A percentile compares a stretch with the other conserved stretches of the same genome.
These are phyloP conservation scores for Thalassiosira ordinaria DNA, from an alignment of 352 stramenopile genomes.

Conservation along the genomic window DNA sequence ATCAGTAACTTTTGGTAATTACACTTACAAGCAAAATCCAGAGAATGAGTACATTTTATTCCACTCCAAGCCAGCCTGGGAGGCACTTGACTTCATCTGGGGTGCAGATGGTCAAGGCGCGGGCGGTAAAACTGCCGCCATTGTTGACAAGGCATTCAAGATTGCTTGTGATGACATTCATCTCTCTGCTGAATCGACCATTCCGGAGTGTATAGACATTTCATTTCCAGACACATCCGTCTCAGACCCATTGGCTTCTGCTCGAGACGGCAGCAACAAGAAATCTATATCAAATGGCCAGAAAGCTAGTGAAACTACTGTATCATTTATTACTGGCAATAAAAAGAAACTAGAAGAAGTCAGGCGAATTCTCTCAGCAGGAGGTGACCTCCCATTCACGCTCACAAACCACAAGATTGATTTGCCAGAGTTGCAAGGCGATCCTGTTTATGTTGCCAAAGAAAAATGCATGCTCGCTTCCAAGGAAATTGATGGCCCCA, in stretches of 20 bases:
- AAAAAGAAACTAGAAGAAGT: constrained; percentile 87
- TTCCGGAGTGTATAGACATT: constrained; percentile 53
- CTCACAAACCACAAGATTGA: constrained; percentile 81
- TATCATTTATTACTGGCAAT: constrained; percentile 87
- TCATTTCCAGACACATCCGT: constrained; percentile 59
- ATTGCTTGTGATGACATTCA: constrained; percentile 53
- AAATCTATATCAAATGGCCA: background rate
- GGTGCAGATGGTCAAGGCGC: constrained; percentile 54
- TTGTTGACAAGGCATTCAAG: constrained; percentile 56
- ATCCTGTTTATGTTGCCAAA: constrained; percentile 79
- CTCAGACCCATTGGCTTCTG: constrained; percentile 44
- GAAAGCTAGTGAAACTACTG: constrained; percentile 30
- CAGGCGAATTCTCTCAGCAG: constrained; percentile 60
- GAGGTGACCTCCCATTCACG: constrained; percentile 60
- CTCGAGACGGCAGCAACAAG: constrained; percentile 13
- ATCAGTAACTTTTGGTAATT: constrained; percentile 84
- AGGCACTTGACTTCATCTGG: constrained; percentile 83
- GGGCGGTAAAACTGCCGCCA: constrained; percentile 22
- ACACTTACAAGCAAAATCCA: constrained; percentile 84
- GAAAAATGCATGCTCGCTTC: constrained; percentile 84
- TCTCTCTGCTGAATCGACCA: constrained; percentile 17
- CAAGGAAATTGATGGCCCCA: constrained; percentile 84
- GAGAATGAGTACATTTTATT: constrained; percentile 87
- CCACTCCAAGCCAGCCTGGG: constrained; percentile 84
- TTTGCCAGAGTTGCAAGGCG: constrained; percentile 82